Conservation (phyloP, 805 yeast genomes). For the Brettanomyces anomalus region DNA sequence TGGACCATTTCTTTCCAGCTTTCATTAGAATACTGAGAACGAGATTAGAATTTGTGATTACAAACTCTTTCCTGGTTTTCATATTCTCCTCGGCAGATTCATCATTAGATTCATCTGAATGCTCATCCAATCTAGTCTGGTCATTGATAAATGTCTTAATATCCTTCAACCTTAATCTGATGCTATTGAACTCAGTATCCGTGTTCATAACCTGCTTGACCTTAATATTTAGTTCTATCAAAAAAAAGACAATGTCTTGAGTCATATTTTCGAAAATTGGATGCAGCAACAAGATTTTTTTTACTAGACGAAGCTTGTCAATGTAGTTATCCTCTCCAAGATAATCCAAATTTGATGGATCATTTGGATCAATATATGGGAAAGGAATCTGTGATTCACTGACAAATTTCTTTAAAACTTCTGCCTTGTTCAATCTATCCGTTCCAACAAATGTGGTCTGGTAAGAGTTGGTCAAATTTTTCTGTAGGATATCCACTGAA, state of each 20-base stretch:
- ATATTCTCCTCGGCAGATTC: conserved; percentile 2
- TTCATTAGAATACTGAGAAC: background rate
- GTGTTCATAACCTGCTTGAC: background rate
- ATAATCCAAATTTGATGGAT: conserved; percentile 4
- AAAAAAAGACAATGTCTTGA: conserved; percentile 4
- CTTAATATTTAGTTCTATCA: background rate
- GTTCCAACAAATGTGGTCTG: background rate
- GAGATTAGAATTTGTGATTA: conserved; percentile 3
- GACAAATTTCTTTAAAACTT: conserved; percentile 1
- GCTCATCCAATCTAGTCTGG: background rate
- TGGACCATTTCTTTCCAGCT: background rate
- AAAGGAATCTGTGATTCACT: conserved; percentile 3
- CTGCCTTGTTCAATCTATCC: background rate
- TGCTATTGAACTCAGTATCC: background rate
- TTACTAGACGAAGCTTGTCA: conserved; percentile 8
- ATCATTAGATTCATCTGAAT: background rate
- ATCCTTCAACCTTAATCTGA: background rate
- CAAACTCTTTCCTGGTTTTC: background rate
- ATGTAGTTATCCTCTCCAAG: conserved; percentile 5
- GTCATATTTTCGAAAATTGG: conserved; percentile 2
- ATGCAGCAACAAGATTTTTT: conserved; percentile 6
- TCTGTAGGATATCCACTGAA: background rate
- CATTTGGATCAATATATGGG: conserved; percentile 6
- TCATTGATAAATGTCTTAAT: background rate
- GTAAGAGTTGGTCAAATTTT: background rate